These are phyloP conservation scores for Rhynchospora pubera DNA, from an alignment of 176 grass and related monocot species.

Conservation along the genomic window DNA sequence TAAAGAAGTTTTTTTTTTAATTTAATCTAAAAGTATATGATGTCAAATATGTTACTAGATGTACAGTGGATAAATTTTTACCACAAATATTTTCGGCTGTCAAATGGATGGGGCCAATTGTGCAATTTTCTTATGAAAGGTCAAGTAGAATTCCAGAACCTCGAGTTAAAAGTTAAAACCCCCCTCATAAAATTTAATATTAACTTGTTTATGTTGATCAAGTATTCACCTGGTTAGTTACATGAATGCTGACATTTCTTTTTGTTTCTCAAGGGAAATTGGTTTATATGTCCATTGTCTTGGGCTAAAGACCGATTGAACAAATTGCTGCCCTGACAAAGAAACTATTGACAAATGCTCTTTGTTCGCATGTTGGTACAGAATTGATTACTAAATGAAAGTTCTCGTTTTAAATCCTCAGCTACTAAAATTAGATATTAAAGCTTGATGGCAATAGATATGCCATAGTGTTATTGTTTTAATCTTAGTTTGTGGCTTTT, in stretches of 20 bases:
- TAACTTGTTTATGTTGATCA: neutral
- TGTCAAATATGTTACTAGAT: too few relatives aligned
- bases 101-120: neutral
- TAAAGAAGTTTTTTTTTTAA: neutral
- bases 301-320: neutral
- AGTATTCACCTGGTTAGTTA: neutral
- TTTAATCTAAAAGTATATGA: neutral
- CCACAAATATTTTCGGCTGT: neutral
- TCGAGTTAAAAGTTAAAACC: neutral
- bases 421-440: neutral
- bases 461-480: too few relatives aligned
- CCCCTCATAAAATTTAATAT: neutral
- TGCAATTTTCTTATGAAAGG: neutral
- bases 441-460: too few relatives aligned
- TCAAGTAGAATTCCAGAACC: neutral
- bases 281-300: neutral
- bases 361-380: slow-evolving; percentile 1
- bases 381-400: neutral
- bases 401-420: neutral
- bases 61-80: too few relatives aligned
- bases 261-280: neutral
- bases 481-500: too few relatives aligned
- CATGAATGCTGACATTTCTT: neutral
- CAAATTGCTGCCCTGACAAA: neutral
- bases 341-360: neutral